A percentile compares a stretch with the other conserved stretches of the same genome.
Evolutionary conservation across 1,284 basidiomycete genomes (phyloP).

Genomic region (Porphyrellus sp.): DNA sequence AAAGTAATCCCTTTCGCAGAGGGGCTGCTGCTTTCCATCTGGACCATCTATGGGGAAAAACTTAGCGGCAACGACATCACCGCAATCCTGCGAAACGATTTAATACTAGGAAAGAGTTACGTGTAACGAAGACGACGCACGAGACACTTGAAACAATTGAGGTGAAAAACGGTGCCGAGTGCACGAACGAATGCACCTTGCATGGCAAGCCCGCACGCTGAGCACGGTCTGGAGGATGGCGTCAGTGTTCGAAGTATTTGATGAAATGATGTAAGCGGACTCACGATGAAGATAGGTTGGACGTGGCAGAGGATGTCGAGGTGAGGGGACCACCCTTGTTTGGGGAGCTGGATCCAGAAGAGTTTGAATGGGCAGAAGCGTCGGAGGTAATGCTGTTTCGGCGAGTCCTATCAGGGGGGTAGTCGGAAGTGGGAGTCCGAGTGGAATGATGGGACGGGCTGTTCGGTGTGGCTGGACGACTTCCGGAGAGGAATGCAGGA

Average conservation of each 20-base stretch:
- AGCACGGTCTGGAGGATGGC: slow-evolving; percentile 52
- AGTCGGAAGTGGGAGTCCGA: slow-evolving; percentile 49
- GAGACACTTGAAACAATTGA: slow-evolving; percentile 97
- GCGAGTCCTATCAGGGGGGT: slow-evolving; percentile 43
- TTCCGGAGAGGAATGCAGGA: slow-evolving; percentile 48
- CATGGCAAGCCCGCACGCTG: slow-evolving; percentile 74
- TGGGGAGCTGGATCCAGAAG: slow-evolving; percentile 42
- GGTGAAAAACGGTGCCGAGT: slow-evolving; percentile 89
- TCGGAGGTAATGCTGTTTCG: slow-evolving; percentile 49
- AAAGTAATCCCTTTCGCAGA: slow-evolving; percentile 99
- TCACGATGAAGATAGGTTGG: slow-evolving; percentile 47
- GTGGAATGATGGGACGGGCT: slow-evolving; percentile 41
- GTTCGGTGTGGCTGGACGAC: slow-evolving; percentile 53
- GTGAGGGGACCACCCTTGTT: slow-evolving; percentile 45
- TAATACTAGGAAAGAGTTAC: neutral
- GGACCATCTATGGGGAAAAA: slow-evolving; percentile 96
- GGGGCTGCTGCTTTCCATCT: slow-evolving; percentile 82
- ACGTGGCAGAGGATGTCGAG: slow-evolving; percentile 42
- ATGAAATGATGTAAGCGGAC: slow-evolving; percentile 27
- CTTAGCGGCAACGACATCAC: slow-evolving; percentile 94
- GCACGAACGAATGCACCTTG: slow-evolving; percentile 96
- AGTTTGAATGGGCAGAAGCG: slow-evolving; percentile 48
- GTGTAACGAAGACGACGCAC: slow-evolving; percentile 45
- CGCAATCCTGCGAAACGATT: slow-evolving; percentile 74
- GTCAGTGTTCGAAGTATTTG: slow-evolving; percentile 15